Percentiles rank a stretch among this genome's conserved stretches.
Conservation (phyloP, 140 eudicot genomes). For the Flaveria floridana region DNA sequence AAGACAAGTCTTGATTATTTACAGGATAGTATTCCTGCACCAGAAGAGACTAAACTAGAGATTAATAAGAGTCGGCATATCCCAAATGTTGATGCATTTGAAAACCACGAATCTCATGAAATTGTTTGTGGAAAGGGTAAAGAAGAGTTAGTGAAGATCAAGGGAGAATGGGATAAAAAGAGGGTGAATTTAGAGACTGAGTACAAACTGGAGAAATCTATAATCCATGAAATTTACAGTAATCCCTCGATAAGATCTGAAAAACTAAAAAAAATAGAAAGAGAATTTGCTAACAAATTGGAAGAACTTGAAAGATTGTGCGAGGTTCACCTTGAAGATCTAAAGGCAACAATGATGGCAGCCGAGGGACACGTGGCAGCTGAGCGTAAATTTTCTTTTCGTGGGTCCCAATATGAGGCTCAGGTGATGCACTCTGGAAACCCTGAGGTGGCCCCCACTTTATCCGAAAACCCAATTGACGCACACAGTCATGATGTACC, state of each 20-base stretch:
- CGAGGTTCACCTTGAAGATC: constrained; percentile 21
- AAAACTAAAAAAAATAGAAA: not conserved
- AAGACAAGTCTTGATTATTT: constrained; percentile 16
- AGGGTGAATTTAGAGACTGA: constrained; percentile 19
- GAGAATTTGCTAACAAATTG: constrained; percentile 8
- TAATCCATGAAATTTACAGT: not conserved
- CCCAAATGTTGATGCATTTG: not conserved
- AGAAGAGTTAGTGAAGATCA: constrained; percentile 22
- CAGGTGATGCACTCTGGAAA: constrained; percentile 16
- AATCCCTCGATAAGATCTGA: constrained; percentile 18
- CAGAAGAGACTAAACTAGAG: constrained; percentile 25
- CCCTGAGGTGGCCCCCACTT: constrained; percentile 12
- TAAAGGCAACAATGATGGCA: constrained; percentile 23
- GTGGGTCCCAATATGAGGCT: constrained; percentile 10
- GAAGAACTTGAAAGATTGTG: constrained; percentile 26
- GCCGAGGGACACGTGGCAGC: constrained; percentile 3
- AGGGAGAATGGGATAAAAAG: constrained; percentile 25
- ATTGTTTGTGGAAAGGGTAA: not conserved
- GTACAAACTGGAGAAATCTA: not conserved
- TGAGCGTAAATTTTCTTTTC: constrained; percentile 12
- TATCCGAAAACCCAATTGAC: constrained; percentile 13
- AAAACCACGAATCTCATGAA: constrained; percentile 11
- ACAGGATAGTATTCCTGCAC: constrained; percentile 15
- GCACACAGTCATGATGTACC: constrained; percentile 17
- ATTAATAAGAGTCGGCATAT: constrained; percentile 15